Evolutionary conservation across 257 asterid genomes (phyloP).

Genomic region (Przewalskia tangutica): DNA sequence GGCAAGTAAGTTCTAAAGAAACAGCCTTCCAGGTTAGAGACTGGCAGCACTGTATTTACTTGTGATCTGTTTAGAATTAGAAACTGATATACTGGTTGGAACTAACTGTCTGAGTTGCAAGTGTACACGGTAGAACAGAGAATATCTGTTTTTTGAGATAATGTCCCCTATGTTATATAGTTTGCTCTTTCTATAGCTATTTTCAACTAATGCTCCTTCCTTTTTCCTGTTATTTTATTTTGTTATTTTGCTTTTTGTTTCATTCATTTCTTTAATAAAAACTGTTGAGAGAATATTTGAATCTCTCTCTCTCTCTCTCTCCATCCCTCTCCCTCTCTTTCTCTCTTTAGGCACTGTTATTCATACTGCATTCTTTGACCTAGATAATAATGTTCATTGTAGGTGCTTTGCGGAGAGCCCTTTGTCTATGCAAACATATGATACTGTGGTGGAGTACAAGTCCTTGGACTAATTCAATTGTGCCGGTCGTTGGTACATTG

Average conservation of each 20-base stretch:
- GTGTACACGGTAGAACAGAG: not conserved
- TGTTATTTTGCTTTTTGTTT: not conserved
- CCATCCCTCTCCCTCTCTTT: no score
- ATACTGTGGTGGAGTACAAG: constrained; percentile 32
- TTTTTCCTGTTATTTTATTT: not conserved
- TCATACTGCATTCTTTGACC: not conserved
- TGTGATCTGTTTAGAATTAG: not conserved
- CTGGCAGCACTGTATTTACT: not conserved
- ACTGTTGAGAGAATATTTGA: no score
- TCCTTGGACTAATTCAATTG: constrained; percentile 1
- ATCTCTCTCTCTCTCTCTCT: not conserved
- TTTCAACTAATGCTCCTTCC: not conserved
- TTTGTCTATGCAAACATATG: constrained; percentile 40
- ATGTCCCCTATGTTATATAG: not conserved
- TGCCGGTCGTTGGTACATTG: not conserved
- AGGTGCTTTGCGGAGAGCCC: constrained; percentile 53
- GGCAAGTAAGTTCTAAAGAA: not conserved
- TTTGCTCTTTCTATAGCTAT: not conserved
- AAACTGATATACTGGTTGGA: not conserved
- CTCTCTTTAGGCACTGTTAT: not conserved
- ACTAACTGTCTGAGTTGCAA: not conserved
- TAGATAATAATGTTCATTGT: constrained; percentile 2
- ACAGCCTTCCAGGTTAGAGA: not conserved
- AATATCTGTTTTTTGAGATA: not conserved
- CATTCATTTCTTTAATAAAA: not conserved